Conservation (phyloP, 2,329 filamentous ascomycete species). For the Plenodomus tracheiphilus region DNA sequence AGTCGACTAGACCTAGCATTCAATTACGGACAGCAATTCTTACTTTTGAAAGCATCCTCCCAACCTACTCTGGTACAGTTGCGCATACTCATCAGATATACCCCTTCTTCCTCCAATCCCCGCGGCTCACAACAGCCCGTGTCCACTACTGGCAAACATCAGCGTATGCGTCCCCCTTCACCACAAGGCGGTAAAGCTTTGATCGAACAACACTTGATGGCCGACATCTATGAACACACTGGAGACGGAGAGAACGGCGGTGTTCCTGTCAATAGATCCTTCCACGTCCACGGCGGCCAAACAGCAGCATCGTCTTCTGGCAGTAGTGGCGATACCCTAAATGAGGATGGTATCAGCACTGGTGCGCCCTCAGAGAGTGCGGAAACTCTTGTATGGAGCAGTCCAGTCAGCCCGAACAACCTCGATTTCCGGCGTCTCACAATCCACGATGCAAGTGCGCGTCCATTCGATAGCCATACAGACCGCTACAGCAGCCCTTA, state of each 20-base stretch:
- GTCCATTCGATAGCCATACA: neutral
- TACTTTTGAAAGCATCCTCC: neutral
- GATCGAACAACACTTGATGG: neutral
- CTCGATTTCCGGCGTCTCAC: constrained; percentile 15
- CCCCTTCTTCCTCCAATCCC: neutral
- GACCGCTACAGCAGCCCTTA: constrained; percentile 9
- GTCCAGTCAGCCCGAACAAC: constrained; percentile 12
- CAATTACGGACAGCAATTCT: neutral
- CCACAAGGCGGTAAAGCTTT: neutral
- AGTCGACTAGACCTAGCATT: neutral
- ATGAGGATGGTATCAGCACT: constrained; percentile 9
- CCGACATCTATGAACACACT: neutral
- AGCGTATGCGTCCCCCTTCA: neutral
- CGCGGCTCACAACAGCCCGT: neutral
- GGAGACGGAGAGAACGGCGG: neutral
- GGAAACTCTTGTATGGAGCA: constrained; percentile 4
- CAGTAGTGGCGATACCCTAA: constrained; percentile 2
- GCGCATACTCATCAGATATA: neutral
- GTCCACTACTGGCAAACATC: neutral
- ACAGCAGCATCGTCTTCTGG: neutral
- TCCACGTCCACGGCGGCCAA: neutral
- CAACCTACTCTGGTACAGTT: neutral
- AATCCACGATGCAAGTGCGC: constrained; percentile 5
- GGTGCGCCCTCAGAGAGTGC: constrained; percentile 6
- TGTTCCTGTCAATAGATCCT: neutral